Percentiles rank a stretch among this genome's conserved stretches.
Evolutionary conservation across 2,329 filamentous ascomycete genomes (phyloP).

Genomic region (Diaporthe helianthi): DNA sequence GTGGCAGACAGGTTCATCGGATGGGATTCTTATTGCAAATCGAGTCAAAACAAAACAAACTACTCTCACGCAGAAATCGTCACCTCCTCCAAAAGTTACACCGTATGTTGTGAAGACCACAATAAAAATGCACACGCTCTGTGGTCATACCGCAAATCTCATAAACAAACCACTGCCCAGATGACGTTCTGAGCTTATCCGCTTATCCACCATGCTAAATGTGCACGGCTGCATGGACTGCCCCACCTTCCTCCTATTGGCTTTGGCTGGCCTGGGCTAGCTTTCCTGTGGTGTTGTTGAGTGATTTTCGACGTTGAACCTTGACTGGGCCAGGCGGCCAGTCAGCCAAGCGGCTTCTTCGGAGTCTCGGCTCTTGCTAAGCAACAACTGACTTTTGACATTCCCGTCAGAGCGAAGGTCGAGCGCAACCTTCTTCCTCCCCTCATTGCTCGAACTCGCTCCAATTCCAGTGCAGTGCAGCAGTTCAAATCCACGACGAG

Average conservation of each 20-base stretch:
- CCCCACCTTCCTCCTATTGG: neutral
- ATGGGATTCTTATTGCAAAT: neutral
- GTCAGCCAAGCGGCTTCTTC: conserved; percentile 12
- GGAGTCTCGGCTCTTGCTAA: conserved; percentile 15
- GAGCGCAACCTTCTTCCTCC: conserved; percentile 1
- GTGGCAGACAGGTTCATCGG: neutral
- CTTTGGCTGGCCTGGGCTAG: neutral
- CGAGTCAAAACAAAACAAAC: neutral
- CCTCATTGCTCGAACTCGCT: neutral
- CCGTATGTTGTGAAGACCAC: neutral
- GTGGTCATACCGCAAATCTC: neutral
- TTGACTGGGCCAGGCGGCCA: neutral
- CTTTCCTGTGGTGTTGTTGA: conserved; percentile 1
- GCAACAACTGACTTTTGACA: conserved; percentile 7
- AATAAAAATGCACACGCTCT: neutral
- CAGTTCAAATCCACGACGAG: neutral
- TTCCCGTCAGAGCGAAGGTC: conserved; percentile 12
- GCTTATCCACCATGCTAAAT: neutral
- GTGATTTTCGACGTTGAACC: conserved; percentile 21
- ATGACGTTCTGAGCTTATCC: conserved; percentile 20
- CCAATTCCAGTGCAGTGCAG: neutral
- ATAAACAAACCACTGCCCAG: neutral
- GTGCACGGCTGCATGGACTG: neutral
- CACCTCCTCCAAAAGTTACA: neutral
- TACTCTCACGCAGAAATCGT: too few relatives aligned